Evolutionary conservation across 2,329 filamentous ascomycete species (phyloP).

Genomic region (Monosporascus sp.): DNA sequence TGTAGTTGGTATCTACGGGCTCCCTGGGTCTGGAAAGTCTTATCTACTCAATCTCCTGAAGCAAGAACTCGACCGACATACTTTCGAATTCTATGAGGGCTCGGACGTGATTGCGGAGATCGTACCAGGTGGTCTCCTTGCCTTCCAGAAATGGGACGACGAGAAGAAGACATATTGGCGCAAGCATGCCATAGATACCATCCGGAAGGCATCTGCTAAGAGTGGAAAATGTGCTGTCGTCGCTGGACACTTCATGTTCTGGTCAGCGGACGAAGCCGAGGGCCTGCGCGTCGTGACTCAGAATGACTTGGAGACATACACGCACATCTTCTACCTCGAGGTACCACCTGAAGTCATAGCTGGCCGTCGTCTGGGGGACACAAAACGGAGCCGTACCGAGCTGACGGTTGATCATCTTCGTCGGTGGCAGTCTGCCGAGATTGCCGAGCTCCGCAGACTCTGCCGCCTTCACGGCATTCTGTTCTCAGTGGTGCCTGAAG

Average conservation of each 20-base stretch:
- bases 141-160: constrained; percentile 38
- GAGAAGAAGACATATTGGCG: constrained; percentile 35
- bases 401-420: constrained; percentile 33
- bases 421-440: constrained; percentile 46
- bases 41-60: constrained; percentile 36
- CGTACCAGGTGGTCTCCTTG: constrained; percentile 40
- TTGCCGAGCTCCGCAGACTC: constrained; percentile 32
- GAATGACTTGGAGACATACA: constrained; percentile 43
- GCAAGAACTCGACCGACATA: constrained; percentile 22
- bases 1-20: constrained; percentile 50
- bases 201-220: constrained; percentile 31
- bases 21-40: constrained; percentile 42
- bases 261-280: constrained; percentile 31
- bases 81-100: constrained; percentile 48
- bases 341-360: constrained; percentile 31
- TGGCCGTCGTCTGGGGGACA: constrained; percentile 34
- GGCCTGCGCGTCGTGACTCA: constrained; percentile 35
- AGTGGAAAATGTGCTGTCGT: constrained; percentile 40
- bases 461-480: constrained; percentile 43
- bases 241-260: constrained; percentile 53
- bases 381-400: constrained; percentile 26
- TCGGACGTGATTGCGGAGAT: constrained; percentile 40
- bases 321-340: constrained; percentile 56
- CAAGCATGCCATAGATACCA: constrained; percentile 38
- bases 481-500: constrained; percentile 30